Evolutionary conservation across 1,284 basidiomycete species (phyloP).

Genomic region (Pascua guehoae): DNA sequence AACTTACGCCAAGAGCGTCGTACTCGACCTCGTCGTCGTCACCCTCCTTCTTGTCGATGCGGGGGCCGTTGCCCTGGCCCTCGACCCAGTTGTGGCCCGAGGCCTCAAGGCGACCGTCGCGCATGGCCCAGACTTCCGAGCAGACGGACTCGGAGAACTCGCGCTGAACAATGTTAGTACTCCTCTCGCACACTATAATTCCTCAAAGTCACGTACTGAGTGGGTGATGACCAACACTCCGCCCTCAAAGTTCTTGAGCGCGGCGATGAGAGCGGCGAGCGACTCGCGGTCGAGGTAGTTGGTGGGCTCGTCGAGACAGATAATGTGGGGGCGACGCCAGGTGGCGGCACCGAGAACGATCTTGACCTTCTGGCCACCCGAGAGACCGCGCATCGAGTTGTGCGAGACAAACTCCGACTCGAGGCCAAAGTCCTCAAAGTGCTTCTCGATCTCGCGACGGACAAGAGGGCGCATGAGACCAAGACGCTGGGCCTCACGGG

Average conservation of each 20-base stretch:
- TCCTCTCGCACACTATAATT: too few relatives aligned
- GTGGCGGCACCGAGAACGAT: conserved; percentile 97
- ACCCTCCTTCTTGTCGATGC: conserved; percentile 85
- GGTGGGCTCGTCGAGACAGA: conserved; percentile 93
- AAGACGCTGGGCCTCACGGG: conserved; percentile 92
- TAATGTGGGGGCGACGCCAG: conserved; percentile 95
- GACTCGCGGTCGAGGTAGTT: conserved; percentile 98
- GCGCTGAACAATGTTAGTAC: too few relatives aligned
- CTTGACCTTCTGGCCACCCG: conserved; percentile 99
- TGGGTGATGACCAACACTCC: conserved; percentile 96
- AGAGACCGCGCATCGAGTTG: conserved; percentile 95
- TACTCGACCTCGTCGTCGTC: conserved; percentile 85
- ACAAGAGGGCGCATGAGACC: conserved; percentile 94
- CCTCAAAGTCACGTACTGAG: too few relatives aligned
- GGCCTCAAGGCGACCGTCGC: conserved; percentile 84
- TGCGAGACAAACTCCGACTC: conserved; percentile 87
- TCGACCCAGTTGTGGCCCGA: conserved; percentile 99
- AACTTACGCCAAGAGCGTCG: conserved; percentile 93
- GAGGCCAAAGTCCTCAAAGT: conserved; percentile 85
- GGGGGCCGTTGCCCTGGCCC: conserved; percentile 81
- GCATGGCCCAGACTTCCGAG: conserved; percentile 65
- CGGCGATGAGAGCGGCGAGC: conserved; percentile 91
- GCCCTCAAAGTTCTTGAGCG: conserved; percentile 92
- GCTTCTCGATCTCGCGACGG: conserved; percentile 95
- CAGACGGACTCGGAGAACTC: conserved; percentile 97